Base-by-base conservation (phyloP, 2,329 filamentous ascomycete species). In the Colletotrichum sp. region DNA sequence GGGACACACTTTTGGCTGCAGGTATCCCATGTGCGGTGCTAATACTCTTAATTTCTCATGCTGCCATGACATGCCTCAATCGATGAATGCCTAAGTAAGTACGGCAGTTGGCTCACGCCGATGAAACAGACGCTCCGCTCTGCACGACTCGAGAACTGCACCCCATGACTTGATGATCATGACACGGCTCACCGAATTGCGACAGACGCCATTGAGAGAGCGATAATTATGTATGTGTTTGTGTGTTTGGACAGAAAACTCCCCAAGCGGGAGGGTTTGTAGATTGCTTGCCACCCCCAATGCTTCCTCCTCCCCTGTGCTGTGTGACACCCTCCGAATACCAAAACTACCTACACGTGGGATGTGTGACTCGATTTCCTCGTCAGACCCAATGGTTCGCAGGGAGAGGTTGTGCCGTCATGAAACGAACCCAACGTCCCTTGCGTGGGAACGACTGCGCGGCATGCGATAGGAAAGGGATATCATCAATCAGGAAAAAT, bases 401-500 rank as follows among this genome's bases (percentile, higher is more conserved):
- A 64, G 64, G 44, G 26, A 15, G 26, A 24, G 30, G 22, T 34
- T 36, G 32, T 4, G 15, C 12, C 39, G 13, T 34, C 32, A 28
- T 22, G 44, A n/a, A 52, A 60, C 24, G n/a, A n/a, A 24, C 66
- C 26, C 26, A 6, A 10, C 44, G 34, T 34, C 64, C 70, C 22
- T 63, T 52, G 34, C 68, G 36, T 39, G 44, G 28, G 55, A 73
- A 36, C 44, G 73, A 73, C 73, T 73, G 57, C 73, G 73, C 70
- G 22, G 59, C 64, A 68, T 44, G 70, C 72, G 63, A 65, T 34
- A 64, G 68, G 75, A 76, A 71, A 72, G 69, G 71, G 75, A 78
- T 77, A 77, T 77, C 75, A 77, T 72, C 71, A 44, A 62, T 72
- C 22, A 71, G 69, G 63, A 28, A 73, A 59, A 75, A 62, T 59